Evolutionary conservation across 345 rosid genomes (phyloP).

Genomic region (Mercurialis annua): DNA sequence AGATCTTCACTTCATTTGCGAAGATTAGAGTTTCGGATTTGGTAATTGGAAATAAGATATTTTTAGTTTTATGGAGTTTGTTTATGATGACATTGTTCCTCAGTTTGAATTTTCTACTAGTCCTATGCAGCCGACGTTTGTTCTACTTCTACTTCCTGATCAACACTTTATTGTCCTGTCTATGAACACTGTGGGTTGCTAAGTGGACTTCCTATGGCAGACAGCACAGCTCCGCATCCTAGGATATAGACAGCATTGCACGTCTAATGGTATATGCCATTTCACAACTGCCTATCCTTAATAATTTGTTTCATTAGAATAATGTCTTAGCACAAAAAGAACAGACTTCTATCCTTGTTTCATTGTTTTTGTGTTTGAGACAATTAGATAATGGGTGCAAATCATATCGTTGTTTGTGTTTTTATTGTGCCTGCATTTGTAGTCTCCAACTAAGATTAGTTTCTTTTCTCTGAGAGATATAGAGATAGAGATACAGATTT

Average conservation of each 20-base stretch:
- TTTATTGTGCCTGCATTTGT: background rate
- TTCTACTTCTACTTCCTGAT: constrained; percentile 18
- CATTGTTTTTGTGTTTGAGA: background rate
- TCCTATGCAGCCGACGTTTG: constrained; percentile 30
- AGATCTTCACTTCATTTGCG: background rate
- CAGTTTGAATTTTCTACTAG: constrained; percentile 26
- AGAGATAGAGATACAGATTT: background rate
- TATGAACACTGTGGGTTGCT: constrained; percentile 30
- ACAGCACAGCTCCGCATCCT: constrained; percentile 23
- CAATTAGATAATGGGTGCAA: background rate
- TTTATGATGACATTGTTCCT: constrained; percentile 11
- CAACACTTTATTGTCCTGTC: constrained; percentile 17
- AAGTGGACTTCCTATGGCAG: constrained; percentile 26
- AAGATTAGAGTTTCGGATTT: constrained; percentile 2
- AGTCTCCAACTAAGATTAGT: background rate
- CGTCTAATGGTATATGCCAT: constrained; percentile 27
- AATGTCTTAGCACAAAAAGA: background rate
- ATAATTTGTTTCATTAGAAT: constrained; percentile 14
- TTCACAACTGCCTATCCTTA: constrained; percentile 10
- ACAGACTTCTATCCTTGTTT: background rate
- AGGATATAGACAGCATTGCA: constrained; percentile 21
- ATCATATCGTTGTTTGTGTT: background rate
- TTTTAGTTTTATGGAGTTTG: constrained; percentile 13
- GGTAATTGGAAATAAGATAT: background rate
- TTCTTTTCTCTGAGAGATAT: background rate